Evolutionary conservation across 371 early-diverging fungal species (phyloP).

Genomic region (Actinomucor elegans): DNA sequence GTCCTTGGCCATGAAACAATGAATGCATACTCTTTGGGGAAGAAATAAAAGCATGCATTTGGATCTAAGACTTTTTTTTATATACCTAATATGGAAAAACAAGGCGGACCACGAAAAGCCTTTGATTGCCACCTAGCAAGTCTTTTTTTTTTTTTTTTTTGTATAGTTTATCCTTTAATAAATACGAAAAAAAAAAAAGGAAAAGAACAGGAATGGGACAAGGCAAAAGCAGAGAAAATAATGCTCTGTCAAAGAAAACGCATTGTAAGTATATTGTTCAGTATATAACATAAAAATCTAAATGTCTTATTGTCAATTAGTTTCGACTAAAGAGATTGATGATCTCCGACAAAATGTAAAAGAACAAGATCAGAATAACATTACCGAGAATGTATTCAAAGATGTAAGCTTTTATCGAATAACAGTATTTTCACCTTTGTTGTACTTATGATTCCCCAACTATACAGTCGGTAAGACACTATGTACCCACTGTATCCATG

Average conservation of each 20-base stretch:
- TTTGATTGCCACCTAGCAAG: too few species aligned
- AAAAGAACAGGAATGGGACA: constrained; percentile 70
- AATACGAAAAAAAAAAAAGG: constrained; percentile 58
- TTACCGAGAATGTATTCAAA: constrained; percentile 76
- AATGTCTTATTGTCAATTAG: background rate
- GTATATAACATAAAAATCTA: background rate
- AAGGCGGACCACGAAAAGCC: too few species aligned
- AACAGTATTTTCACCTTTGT: background rate
- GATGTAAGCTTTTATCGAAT: constrained; percentile 42
- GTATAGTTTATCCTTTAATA: background rate
- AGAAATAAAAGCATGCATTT: too few species aligned
- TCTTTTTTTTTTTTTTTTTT: constrained; percentile 7
- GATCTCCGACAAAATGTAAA: constrained; percentile 67
- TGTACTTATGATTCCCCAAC: background rate
- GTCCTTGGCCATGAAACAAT: too few species aligned
- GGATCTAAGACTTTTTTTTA: too few species aligned
- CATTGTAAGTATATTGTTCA: constrained; percentile 43
- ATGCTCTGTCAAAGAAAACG: constrained; percentile 51
- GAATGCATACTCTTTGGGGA: too few species aligned
- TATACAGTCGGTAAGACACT: constrained; percentile 41
- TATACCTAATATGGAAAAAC: too few species aligned
- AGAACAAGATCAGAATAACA: constrained; percentile 44
- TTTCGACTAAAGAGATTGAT: constrained; percentile 62
- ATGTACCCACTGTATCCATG: constrained; percentile 52
- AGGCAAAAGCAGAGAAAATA: constrained; percentile 59